Conservation (phyloP, 495 filamentous ascomycete species). For the Cryomyces minteri region DNA sequence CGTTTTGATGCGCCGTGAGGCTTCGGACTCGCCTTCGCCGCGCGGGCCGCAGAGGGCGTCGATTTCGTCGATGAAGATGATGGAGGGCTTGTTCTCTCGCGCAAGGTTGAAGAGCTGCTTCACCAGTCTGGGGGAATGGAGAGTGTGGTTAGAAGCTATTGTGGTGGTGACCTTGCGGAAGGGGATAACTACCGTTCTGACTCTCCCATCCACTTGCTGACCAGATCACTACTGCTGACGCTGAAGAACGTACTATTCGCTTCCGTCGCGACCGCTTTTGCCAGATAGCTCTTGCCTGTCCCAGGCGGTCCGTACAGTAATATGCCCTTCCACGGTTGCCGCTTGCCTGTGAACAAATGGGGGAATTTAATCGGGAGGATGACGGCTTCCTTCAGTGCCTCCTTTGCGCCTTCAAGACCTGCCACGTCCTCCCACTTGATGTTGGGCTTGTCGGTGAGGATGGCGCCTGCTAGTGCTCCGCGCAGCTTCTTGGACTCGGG, state of each 20-base stretch:
- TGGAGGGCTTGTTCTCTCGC: constrained; percentile 91
- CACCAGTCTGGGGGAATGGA: constrained; percentile 45
- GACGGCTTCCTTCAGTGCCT: constrained; percentile 93
- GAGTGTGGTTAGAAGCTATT: background rate
- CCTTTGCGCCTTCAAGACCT: constrained; percentile 88
- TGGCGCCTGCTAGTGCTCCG: constrained; percentile 77
- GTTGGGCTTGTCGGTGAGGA: constrained; percentile 87
- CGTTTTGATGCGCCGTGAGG: constrained; percentile 92
- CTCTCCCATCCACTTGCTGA: constrained; percentile 99
- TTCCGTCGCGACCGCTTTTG: constrained; percentile 94
- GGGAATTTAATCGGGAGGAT: constrained; percentile 97
- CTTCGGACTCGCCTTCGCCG: constrained; percentile 95
- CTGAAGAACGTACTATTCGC: constrained; percentile 99
- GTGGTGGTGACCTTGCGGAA: background rate
- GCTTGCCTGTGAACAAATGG: constrained; percentile 88
- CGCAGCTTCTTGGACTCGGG: constrained; percentile 89
- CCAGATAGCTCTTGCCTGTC: constrained; percentile 91
- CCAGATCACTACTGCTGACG: constrained; percentile 88
- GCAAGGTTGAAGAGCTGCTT: constrained; percentile 98
- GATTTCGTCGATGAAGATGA: constrained; percentile 99
- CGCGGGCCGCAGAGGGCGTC: constrained; percentile 91
- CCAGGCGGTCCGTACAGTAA: constrained; percentile 90
- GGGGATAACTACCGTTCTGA: constrained; percentile 58
- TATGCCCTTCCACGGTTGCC: constrained; percentile 97
- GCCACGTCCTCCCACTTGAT: constrained; percentile 96